These are phyloP conservation scores for Inga leiocalycina DNA, from an alignment of 306 rosid genomes.

Conservation along the genomic window DNA sequence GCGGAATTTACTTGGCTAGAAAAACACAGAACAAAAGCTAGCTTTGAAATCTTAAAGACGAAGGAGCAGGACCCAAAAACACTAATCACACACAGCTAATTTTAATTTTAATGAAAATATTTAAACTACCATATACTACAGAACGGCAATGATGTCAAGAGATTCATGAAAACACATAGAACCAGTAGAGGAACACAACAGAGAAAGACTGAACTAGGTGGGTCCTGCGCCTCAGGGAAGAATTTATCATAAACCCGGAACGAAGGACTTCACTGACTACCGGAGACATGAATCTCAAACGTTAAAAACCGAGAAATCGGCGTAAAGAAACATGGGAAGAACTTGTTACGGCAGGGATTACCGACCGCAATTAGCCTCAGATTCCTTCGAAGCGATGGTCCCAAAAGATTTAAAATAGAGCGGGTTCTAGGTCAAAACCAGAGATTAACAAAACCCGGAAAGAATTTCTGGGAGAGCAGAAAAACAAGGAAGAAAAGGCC, in stretches of 20 bases:
- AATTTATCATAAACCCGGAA: slow-evolving; percentile 78
- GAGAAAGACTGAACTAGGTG: slow-evolving; percentile 95
- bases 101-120: not conserved
- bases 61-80: slow-evolving; percentile 31
- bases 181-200: slow-evolving; percentile 90
- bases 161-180: slow-evolving; percentile 77
- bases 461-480: not conserved
- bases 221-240: slow-evolving; percentile 81
- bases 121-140: slow-evolving; percentile 17
- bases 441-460: not conserved
- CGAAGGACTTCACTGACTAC: slow-evolving; percentile 83
- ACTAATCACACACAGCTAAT: not conserved
- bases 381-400: slow-evolving; percentile 9
- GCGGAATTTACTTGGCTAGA: slow-evolving; percentile 9
- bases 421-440: not conserved
- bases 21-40: not conserved
- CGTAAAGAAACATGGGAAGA: slow-evolving; percentile 34
- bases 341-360: not conserved
- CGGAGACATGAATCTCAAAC: slow-evolving; percentile 73
- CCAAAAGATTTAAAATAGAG: not conserved
- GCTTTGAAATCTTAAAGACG: not conserved
- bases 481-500: not conserved
- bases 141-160: not conserved
- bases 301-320: slow-evolving; percentile 35
- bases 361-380: slow-evolving; percentile 1